These are phyloP conservation scores for Melampsora americana DNA, from an alignment of 1,284 basidiomycete species.

Conservation along the genomic window DNA sequence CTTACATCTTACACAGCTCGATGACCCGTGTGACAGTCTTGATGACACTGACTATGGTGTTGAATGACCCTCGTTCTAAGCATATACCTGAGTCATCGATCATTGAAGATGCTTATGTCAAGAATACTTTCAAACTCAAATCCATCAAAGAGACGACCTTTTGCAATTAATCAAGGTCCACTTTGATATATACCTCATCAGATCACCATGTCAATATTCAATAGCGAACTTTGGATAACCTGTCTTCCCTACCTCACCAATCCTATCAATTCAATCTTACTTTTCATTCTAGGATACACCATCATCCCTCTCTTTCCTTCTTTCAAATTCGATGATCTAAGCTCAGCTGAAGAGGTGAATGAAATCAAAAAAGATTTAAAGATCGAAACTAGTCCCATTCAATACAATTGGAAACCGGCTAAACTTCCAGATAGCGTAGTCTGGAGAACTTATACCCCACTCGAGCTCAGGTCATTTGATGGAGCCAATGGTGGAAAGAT, in stretches of 20 bases:
- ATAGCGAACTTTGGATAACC: neutral
- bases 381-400: constrained; percentile 47
- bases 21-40: too few relatives aligned
- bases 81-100: too few relatives aligned
- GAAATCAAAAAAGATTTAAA: neutral
- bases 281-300: constrained; percentile 44
- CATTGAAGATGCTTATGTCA: too few relatives aligned
- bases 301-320: constrained; percentile 45
- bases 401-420: constrained; percentile 81
- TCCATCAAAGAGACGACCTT: too few relatives aligned
- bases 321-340: constrained; percentile 27
- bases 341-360: constrained; percentile 39
- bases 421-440: constrained; percentile 71
- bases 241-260: constrained; percentile 24
- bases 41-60: too few relatives aligned
- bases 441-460: constrained; percentile 72
- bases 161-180: too few relatives aligned
- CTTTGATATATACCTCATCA: too few relatives aligned
- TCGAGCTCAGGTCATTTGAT: constrained; percentile 66
- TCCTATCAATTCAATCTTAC: constrained; percentile 46
- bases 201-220: neutral
- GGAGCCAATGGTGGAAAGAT: constrained; percentile 56
- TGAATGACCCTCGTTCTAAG: too few relatives aligned
- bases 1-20: too few relatives aligned
- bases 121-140: too few relatives aligned